Percentiles rank a stretch among this genome's conserved stretches.
Conservation (phyloP, 2,329 filamentous ascomycete species). For the Myriosclerotinia curreyana region DNA sequence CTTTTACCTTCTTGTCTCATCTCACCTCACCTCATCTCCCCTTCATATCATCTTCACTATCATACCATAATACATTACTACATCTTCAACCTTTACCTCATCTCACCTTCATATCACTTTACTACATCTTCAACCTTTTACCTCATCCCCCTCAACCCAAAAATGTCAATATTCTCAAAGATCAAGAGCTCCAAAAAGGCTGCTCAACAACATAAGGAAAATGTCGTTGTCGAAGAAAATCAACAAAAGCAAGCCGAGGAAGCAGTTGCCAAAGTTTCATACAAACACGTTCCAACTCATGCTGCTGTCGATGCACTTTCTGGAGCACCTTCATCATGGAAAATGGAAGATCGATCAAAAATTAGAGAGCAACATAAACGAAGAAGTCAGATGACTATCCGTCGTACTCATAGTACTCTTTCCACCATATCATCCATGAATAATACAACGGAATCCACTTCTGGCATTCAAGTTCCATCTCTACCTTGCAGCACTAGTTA, state of each 20-base stretch:
- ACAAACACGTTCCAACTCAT: conserved; percentile 61
- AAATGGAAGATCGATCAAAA: conserved; percentile 40
- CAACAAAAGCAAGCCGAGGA: conserved; percentile 39
- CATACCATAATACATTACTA: too few relatives aligned
- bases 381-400: conserved; percentile 35
- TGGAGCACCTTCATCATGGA: conserved; percentile 53
- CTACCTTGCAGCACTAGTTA: conserved; percentile 33
- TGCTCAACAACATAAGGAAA: conserved; percentile 53
- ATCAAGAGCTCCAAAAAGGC: conserved; percentile 53
- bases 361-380: conserved; percentile 38
- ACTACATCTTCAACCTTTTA: too few relatives aligned
- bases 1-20: too few relatives aligned
- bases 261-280: conserved; percentile 43
- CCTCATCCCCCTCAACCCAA: not conserved
- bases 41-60: not conserved
- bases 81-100: too few relatives aligned
- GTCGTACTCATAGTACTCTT: conserved; percentile 31
- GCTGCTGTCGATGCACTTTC: conserved; percentile 57
- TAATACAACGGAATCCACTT: conserved; percentile 24
- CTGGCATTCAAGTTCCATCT: conserved; percentile 16
- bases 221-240: conserved; percentile 46
- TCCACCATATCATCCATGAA: conserved; percentile 30
- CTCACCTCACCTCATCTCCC: not conserved
- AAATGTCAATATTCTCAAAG: conserved; percentile 57
- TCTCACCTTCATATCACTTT: not conserved